Percentiles rank a stretch among this genome's conserved stretches.
Conservation (phyloP, 768 basidiomycete genomes). For the Lactifluus piperatus region DNA sequence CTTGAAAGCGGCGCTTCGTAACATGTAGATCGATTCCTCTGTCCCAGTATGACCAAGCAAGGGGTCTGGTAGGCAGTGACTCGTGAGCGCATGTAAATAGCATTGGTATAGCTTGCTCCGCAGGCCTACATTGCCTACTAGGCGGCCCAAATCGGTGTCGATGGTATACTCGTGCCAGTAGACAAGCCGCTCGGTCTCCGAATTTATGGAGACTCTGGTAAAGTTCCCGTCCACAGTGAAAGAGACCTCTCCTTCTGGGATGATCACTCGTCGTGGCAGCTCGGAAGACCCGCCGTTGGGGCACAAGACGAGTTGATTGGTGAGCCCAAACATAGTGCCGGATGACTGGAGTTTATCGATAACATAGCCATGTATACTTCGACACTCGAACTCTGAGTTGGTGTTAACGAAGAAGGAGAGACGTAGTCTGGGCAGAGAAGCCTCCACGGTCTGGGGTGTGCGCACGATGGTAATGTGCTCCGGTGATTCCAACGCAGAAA, state of each 20-base stretch:
- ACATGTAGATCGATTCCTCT: conserved; percentile 34
- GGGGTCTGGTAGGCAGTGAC: conserved; percentile 35
- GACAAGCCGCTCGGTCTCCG: background rate
- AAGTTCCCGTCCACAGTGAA: background rate
- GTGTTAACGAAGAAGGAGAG: conserved; percentile 34
- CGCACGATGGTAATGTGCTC: too few relatives aligned
- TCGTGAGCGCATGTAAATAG: conserved; percentile 39
- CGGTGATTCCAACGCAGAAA: too few relatives aligned
- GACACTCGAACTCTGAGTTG: conserved; percentile 29
- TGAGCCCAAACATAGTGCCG: conserved; percentile 38
- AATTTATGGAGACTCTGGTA: background rate
- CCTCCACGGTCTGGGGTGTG: too few relatives aligned
- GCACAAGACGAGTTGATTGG: conserved; percentile 23
- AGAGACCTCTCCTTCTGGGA: conserved; percentile 1
- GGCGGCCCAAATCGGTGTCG: conserved; percentile 26
- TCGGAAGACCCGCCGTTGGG: background rate
- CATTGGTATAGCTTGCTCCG: conserved; percentile 30
- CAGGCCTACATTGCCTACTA: conserved; percentile 25
- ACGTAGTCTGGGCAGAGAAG: conserved; percentile 31
- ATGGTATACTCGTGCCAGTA: conserved; percentile 26
- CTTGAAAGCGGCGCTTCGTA: conserved; percentile 31
- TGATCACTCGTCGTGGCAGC: background rate
- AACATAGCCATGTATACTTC: conserved; percentile 34
- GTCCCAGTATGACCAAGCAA: conserved; percentile 36
- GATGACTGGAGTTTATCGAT: conserved; percentile 34